Conservation (phyloP, 2,329 filamentous ascomycete genomes). For the Achaetomium macrosporum region DNA sequence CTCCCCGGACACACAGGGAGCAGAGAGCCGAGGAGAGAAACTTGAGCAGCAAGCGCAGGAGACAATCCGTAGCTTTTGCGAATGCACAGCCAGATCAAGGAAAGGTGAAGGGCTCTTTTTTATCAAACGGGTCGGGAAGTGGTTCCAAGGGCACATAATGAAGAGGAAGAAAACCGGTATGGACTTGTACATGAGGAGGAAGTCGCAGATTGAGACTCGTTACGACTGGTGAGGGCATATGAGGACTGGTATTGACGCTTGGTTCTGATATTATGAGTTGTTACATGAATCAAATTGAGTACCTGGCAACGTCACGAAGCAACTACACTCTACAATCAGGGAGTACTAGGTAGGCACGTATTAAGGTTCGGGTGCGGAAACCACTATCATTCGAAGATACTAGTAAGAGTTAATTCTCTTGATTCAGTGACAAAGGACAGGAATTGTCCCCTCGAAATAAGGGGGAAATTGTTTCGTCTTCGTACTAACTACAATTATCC, state of each 20-base stretch:
- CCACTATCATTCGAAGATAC: no score
- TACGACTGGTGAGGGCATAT: not conserved
- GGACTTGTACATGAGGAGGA: not conserved
- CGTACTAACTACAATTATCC: no score
- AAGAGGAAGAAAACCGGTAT: not conserved
- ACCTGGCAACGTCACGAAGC: no score
- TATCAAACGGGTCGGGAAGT: not conserved
- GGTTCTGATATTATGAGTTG: not conserved
- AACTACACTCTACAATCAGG: no score
- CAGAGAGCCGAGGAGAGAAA: not conserved
- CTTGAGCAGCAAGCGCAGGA: not conserved
- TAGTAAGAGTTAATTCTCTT: no score
- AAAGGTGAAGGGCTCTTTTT: not conserved
- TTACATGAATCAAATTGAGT: no score
- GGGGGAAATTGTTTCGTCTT: no score
- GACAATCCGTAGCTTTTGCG: not conserved
- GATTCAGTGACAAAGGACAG: no score
- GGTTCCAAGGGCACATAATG: not conserved
- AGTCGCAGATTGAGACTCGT: slow-evolving; percentile 20
- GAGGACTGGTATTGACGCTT: not conserved
- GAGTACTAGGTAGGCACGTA: no score
- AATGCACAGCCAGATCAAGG: not conserved
- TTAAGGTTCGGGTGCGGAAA: no score
- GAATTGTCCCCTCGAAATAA: no score
- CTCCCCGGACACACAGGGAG: not conserved